Evolutionary conservation across 768 basidiomycete species (phyloP).

Genomic region (Collybia sp.): DNA sequence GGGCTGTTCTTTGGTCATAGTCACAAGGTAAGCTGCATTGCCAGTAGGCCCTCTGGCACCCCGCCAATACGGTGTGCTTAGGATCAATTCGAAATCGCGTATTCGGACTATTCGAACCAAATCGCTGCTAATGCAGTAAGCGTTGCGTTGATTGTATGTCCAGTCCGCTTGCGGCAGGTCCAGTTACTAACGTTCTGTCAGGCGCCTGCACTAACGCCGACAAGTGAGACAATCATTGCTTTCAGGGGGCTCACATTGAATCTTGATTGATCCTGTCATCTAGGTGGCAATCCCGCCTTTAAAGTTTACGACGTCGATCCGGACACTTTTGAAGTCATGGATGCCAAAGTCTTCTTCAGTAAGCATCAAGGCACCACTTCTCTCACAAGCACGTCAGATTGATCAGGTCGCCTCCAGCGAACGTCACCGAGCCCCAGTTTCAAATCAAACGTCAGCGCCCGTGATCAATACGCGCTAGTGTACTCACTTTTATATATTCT

Average conservation of each 20-base stretch:
- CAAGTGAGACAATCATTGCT: slow-evolving; percentile 28
- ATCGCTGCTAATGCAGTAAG: slow-evolving; percentile 40
- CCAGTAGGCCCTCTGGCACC: not conserved
- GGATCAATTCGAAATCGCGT: slow-evolving; percentile 59
- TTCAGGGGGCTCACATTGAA: not conserved
- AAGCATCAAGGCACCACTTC: slow-evolving; percentile 9
- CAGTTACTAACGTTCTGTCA: too few species aligned
- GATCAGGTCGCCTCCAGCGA: not conserved
- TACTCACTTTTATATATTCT: slow-evolving; percentile 3
- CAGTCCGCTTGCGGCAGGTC: too few species aligned
- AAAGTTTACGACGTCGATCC: slow-evolving; percentile 63
- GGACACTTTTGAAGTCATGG: slow-evolving; percentile 63
- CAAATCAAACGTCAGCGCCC: slow-evolving; percentile 37
- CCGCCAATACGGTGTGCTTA: slow-evolving; percentile 10
- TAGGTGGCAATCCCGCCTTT: slow-evolving; percentile 53
- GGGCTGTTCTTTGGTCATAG: slow-evolving; percentile 62
- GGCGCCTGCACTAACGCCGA: slow-evolving; percentile 52
- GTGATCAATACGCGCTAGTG: not conserved
- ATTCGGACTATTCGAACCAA: slow-evolving; percentile 46
- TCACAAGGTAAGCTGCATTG: slow-evolving; percentile 30
- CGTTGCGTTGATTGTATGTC: slow-evolving; percentile 35
- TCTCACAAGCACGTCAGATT: not conserved
- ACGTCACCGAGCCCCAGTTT: slow-evolving; percentile 34
- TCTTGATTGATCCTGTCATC: not conserved
- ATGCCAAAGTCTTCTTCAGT: slow-evolving; percentile 47